Evolutionary conservation across 2,329 filamentous ascomycete species (phyloP), one percentile per base, ranked within the genome.

Genomic region (Ilyonectria sp.): DNA sequence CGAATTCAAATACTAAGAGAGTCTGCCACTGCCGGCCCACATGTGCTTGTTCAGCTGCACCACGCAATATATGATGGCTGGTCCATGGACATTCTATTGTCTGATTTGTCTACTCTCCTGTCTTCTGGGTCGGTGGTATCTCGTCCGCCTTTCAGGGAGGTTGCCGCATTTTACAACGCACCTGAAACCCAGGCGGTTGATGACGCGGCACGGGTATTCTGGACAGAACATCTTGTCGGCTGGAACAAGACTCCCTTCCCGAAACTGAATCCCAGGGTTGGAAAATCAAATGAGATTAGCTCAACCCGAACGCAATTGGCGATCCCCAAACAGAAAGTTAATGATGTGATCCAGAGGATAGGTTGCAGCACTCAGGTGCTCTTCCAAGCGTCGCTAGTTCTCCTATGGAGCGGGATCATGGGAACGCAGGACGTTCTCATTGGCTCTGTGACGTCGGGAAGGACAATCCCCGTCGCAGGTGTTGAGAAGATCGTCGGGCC

Each of bases 1-100:
- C 81, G 78, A 17, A 80, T 94, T n/a, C 87, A 93, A 66, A 80
- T 94, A 2, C 46, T 60, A 9, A 72, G 72, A 13, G 35, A 58
- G 8, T 19, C 73, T 8, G 19, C 71, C 19, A 21, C 33, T 9
- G 56, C 76, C 5, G 61, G 76, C 3, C 74, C 76, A 35, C 72
- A 82, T 9, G 56, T 78, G 4, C 79, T 88, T 11, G 60, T 93
- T 50, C 85, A 91, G 13, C 83, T 97, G 0, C 94, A 97, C 76
- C 95, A 98, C 79, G 90, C 93, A 1, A 78, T 97, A 1, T 98
- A 97, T 76, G 95, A 98, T 79, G 95, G 94, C n/a, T 98, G 95
- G 95, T 95, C 94, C 0, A 87, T 94, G 76, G 92, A 97, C 58
- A 83, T 95, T 33, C 80, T 97, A 0, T 73, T 93, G 15, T 82